Percentiles rank a stretch among this genome's conserved stretches.
phyloP scores from a whole-genome alignment of 2,329 filamentous ascomycete genomes.

The Xylaria sp. region DNA sequence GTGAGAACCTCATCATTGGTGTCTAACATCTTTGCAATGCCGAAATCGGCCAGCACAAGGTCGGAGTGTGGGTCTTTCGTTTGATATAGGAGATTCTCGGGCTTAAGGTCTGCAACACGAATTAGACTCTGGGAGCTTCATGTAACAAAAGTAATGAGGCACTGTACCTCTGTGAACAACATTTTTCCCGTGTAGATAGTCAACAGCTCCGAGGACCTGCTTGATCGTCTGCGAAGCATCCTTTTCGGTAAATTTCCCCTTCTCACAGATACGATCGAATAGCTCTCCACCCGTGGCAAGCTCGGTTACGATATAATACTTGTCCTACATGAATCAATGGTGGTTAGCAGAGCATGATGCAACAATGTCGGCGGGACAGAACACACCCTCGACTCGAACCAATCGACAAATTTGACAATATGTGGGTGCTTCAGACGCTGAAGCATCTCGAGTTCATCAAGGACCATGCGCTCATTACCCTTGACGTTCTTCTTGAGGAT shows the following conservation, averaged over 20 bases:
- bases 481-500: slow-evolving; percentile 99
- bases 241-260: slow-evolving; percentile 98
- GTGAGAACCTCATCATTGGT: slow-evolving; percentile 90
- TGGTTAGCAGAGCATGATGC: slow-evolving; percentile 31
- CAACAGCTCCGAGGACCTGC: slow-evolving; percentile 90
- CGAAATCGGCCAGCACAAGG: slow-evolving; percentile 95
- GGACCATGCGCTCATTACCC: slow-evolving; percentile 98
- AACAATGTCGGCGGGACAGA: not conserved
- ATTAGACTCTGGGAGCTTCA: slow-evolving; percentile 30
- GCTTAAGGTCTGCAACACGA: slow-evolving; percentile 81
- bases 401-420: slow-evolving; percentile 97
- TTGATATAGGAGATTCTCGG: slow-evolving; percentile 95
- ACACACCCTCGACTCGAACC: slow-evolving; percentile 95
- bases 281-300: slow-evolving; percentile 95
- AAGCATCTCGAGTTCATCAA: slow-evolving; percentile 94
- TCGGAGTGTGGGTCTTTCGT: slow-evolving; percentile 81
- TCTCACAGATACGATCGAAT: slow-evolving; percentile 97
- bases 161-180: slow-evolving; percentile 89
- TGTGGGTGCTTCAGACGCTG: slow-evolving; percentile 91
- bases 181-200: slow-evolving; percentile 94
- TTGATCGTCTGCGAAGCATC: slow-evolving; percentile 96
- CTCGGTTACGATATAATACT: slow-evolving; percentile 99
- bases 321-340: slow-evolving; percentile 72
- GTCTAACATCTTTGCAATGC: slow-evolving; percentile 98
- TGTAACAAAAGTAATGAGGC: slow-evolving; percentile 31